Evolutionary conservation across 2,329 filamentous ascomycete species (phyloP).

Genomic region (Rutstroemia sydowiana): DNA sequence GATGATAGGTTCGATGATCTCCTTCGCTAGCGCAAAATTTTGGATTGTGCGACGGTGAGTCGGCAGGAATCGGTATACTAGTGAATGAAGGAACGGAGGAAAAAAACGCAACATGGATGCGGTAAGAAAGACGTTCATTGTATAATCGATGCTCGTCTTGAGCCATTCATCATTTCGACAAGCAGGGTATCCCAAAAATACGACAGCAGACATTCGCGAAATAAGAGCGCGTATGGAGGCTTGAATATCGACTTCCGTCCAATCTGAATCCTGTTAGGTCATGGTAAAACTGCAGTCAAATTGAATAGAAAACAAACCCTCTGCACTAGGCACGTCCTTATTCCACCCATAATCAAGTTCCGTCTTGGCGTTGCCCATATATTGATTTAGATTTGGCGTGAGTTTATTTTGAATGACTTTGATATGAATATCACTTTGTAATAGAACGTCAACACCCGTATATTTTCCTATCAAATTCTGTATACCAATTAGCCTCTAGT

Average conservation of each 20-base stretch:
- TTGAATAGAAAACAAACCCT: background rate
- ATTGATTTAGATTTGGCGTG: conserved; percentile 1
- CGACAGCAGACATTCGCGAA: conserved; percentile 13
- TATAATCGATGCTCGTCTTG: background rate
- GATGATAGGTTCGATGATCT: no score
- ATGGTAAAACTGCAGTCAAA: no score
- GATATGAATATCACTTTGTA: background rate
- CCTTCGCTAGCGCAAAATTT: no score
- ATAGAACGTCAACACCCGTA: background rate
- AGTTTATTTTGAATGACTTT: background rate
- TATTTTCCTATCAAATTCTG: conserved; percentile 6
- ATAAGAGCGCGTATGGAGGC: background rate
- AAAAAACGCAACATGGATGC: background rate
- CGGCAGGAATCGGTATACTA: no score
- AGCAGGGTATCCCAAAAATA: background rate
- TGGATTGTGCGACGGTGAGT: no score
- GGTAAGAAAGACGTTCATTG: background rate
- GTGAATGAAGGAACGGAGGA: background rate
- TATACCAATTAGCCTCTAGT: background rate
- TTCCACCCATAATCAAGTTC: background rate
- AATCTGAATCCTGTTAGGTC: background rate
- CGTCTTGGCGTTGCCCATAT: background rate
- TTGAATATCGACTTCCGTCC: conserved; percentile 3
- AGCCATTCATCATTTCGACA: conserved; percentile 6
- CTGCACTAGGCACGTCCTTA: background rate